phyloP scores from a whole-genome alignment of 306 rosid species.

The Canavalia gladiata region DNA sequence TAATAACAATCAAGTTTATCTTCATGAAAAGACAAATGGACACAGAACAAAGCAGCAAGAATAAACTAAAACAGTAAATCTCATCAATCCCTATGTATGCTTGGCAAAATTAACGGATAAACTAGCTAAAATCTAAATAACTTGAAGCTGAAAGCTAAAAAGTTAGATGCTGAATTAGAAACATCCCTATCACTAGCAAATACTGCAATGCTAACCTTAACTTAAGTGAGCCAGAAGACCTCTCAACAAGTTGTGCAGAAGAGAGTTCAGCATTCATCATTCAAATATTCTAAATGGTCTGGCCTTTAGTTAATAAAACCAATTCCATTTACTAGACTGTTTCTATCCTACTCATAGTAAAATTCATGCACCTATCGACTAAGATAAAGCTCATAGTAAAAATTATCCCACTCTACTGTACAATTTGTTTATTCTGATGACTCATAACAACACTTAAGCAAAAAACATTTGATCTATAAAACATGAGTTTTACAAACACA shows the following conservation, averaged over 20 bases:
- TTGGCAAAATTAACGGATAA: no score
- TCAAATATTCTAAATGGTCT: background rate
- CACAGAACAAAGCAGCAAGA: slow-evolving; percentile 3
- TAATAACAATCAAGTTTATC: background rate
- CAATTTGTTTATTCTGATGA: slow-evolving; percentile 1
- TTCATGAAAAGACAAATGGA: background rate
- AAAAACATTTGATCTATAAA: slow-evolving; percentile 28
- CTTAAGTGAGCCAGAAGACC: background rate
- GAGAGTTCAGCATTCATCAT: slow-evolving; percentile 18
- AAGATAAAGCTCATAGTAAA: slow-evolving; percentile 13
- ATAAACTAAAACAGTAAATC: background rate
- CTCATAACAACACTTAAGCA: background rate
- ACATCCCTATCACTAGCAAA: slow-evolving; percentile 16
- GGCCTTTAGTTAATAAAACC: slow-evolving; percentile 15
- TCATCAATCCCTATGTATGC: no score
- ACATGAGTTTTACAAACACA: slow-evolving; percentile 10
- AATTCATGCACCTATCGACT: slow-evolving; percentile 3
- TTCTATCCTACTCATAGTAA: background rate
- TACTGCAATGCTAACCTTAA: background rate
- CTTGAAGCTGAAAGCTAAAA: no score
- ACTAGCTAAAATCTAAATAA: no score
- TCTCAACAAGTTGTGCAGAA: background rate
- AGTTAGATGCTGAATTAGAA: background rate
- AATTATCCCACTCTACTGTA: background rate
- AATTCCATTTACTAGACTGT: background rate